Percentiles rank a stretch among this genome's conserved stretches.
phyloP scores from a whole-genome alignment of 2,329 filamentous ascomycete species.

The Cladosporium sp. region DNA sequence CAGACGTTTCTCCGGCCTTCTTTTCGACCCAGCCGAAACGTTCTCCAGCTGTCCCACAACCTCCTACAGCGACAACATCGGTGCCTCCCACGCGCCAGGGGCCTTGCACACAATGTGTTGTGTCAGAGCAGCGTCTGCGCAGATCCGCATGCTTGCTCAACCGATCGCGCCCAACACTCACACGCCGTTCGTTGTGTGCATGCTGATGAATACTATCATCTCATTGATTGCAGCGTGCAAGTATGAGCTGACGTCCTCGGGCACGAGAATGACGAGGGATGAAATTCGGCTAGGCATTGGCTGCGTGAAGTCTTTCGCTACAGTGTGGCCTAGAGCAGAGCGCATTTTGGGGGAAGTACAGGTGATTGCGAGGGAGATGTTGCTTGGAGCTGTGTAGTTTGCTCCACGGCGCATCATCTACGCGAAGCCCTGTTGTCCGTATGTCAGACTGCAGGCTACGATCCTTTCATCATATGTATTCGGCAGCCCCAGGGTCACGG shows the following conservation, averaged over 20 bases:
- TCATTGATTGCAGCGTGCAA: background rate
- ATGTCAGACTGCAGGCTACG: background rate
- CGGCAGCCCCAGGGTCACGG: background rate
- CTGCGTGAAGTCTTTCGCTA: slow-evolving; percentile 6
- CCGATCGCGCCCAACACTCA: background rate
- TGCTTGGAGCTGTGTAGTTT: background rate
- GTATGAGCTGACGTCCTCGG: background rate
- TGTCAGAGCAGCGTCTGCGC: background rate
- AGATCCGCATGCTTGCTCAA: background rate
- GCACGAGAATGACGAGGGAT: slow-evolving; percentile 3
- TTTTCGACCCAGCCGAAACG: slow-evolving; percentile 3
- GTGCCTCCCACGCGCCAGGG: background rate
- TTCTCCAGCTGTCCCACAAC: slow-evolving; percentile 10
- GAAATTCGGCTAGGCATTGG: background rate
- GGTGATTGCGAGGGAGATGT: background rate
- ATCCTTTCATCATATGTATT: background rate
- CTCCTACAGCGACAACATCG: slow-evolving; percentile 8
- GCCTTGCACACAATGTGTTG: background rate
- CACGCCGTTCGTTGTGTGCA: background rate
- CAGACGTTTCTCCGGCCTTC: slow-evolving; percentile 8
- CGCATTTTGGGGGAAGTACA: background rate
- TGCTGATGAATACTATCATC: background rate
- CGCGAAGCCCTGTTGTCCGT: background rate
- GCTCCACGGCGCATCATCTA: background rate
- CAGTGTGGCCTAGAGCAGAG: slow-evolving; percentile 1